Conservation (phyloP, 225 moss, liverwort and hornwort genomes). For the Marchantia polymorpha region DNA sequence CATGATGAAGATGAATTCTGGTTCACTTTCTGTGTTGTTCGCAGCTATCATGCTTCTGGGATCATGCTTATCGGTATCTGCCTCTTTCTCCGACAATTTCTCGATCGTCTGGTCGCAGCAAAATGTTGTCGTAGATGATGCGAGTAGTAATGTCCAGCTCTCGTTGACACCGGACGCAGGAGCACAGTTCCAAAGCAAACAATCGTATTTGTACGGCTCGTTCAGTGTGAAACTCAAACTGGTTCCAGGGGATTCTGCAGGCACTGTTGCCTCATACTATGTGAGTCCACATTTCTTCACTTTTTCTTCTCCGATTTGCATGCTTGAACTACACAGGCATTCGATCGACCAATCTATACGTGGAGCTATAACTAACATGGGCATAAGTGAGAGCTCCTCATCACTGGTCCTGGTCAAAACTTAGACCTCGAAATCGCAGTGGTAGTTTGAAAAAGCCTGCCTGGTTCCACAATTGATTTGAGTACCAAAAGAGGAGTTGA, state of each 20-base stretch:
- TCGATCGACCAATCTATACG: too few relatives aligned
- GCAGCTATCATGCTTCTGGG: background rate
- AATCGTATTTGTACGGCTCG: conserved; percentile 24
- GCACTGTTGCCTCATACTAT: conserved; percentile 39
- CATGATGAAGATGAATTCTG: background rate
- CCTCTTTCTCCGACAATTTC: conserved; percentile 21
- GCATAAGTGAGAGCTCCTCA: too few relatives aligned
- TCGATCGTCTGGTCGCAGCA: conserved; percentile 20
- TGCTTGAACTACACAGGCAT: too few relatives aligned
- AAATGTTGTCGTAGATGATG: conserved; percentile 25
- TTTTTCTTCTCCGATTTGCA: too few relatives aligned
- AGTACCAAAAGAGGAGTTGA: too few relatives aligned
- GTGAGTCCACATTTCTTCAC: conserved; percentile 14
- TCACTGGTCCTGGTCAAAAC: too few relatives aligned
- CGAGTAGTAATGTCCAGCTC: conserved; percentile 15
- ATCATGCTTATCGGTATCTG: background rate
- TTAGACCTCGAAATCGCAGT: too few relatives aligned
- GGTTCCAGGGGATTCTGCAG: conserved; percentile 35
- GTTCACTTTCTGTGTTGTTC: background rate
- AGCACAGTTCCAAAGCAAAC: conserved; percentile 27
- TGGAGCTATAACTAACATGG: too few relatives aligned
- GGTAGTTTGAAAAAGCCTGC: too few relatives aligned
- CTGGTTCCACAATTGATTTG: too few relatives aligned
- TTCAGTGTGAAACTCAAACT: conserved; percentile 35
- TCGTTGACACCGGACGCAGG: conserved; percentile 16